Evolutionary conservation across 2,329 filamentous ascomycete genomes (phyloP), one percentile per base, ranked within the genome.

Genomic region (Lasiodiplodia citricola): DNA sequence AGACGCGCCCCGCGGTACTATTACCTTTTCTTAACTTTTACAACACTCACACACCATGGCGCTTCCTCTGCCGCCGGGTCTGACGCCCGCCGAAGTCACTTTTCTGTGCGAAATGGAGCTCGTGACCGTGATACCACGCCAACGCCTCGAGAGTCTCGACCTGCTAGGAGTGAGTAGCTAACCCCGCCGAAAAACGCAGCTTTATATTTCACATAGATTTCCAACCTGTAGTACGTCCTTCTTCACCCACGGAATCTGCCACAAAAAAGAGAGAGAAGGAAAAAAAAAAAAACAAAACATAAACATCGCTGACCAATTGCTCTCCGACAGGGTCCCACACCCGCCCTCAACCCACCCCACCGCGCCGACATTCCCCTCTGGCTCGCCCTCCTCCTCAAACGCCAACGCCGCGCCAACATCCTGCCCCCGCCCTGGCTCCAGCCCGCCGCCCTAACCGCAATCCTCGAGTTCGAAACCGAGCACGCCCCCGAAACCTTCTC

Each of bases 41-140:
- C 35, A 50, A 37, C 51, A 47, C 38, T 28, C 21, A 21, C 54
- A 55, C 44, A 75, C 73, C 67, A 90, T 90, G 88, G 88, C 88
- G 64, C 85, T 89, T 72, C 87, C 87, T 71, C 83, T 90, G 52
- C 86, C 87, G 50, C 83, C 86, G 71, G 87, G 91, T 80, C 87
- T 97, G 55, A 91, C 92, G 74, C 93, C 96, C 70, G 86, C 92
- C 72, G 96, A 99, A 83, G 92, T 96, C 56, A 92, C 94, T 63
- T 99, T 98, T 77, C 84, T 98, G 35, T 97, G 94, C 80, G 96
- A 99, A 83, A 98, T 97, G 94, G 95, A 98, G 83, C 88, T 93
- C 75, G 92, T 99, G 68, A 97, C 94, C 0, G 88, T 99, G 25
- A 89, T 98, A 62, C 96, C 96, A 44, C 92, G 96, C 66, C 94